Base-by-base conservation (phyloP, 805 yeast genomes). In the Tetrapisispora taiwanensis region DNA sequence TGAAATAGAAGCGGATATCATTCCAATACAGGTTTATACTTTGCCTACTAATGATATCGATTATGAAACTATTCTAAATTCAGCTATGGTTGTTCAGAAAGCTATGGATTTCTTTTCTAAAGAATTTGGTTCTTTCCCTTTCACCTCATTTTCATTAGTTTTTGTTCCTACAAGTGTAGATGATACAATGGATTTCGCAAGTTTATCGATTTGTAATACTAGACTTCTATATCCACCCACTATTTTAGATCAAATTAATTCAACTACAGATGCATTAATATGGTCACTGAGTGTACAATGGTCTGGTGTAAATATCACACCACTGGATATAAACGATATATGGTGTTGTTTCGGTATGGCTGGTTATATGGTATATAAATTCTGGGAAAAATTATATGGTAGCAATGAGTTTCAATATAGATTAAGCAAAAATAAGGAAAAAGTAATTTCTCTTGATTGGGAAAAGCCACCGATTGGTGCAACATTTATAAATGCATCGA, bases 81-180 rank as follows among this genome's bases (percentile, higher is more conserved):
- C 95, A 0, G 83, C 95, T 28, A 68, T 84, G 8, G 82, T 88
- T 39, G 68, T 89, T 6, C 78, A 78, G 52, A 79, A 76, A 53
- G 95, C 95, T 0, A 70, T 92, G 55, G 95, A 88, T 47, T 88
- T 74, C 56, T 87, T 78, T 53, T 79, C 87, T 42, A 79, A 83
- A 50, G 95, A 89, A 52, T 92, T 82, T 61, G 96, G 97, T 5
- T 84, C 97, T 0, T 94, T 79, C 50, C 97, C 98, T 0, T 90
- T 86, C 56, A 77, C 87, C 15, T 79, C 92, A 20, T 88, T 82
- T 55, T 75, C 88, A 0, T 55, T 92, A 32, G 79, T 83, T 1
- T 87, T 90, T 60, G 79, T 90, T 5, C 72, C 76, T 10, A 79
- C 80, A 20, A 52, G 74, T 17, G 69, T 74, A 0, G 60, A 69